Evolutionary conservation across 352 stramenopile species (phyloP).

Genomic region (Phytophthora cactorum): DNA sequence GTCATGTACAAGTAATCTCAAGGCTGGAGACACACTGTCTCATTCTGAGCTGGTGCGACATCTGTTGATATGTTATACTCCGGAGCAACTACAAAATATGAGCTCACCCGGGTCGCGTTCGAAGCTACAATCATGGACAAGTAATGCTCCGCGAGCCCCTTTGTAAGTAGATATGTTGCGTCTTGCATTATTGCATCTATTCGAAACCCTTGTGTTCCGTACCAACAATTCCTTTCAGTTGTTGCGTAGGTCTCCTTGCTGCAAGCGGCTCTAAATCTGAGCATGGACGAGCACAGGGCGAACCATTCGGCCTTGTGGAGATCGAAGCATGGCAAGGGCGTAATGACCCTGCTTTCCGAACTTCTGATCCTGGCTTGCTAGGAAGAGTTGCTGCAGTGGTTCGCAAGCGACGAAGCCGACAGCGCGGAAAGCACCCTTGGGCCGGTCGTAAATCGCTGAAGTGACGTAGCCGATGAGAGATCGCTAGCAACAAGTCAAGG

Average conservation of each 20-base stretch:
- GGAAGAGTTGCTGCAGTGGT: constrained; percentile 64
- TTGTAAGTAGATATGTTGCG: constrained; percentile 33
- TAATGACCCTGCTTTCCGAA: constrained; percentile 20
- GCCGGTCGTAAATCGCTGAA: constrained; percentile 80
- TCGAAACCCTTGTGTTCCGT: constrained; percentile 4
- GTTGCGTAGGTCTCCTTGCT: constrained; percentile 2
- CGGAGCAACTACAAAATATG: constrained; percentile 22
- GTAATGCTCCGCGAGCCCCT: constrained; percentile 10
- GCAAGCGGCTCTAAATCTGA: constrained; percentile 12
- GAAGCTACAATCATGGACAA: too few species aligned
- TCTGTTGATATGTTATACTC: constrained; percentile 31
- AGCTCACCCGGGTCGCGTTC: constrained; percentile 2
- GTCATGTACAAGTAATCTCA: constrained; percentile 38
- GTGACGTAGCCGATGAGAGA: constrained; percentile 69
- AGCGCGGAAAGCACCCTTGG: constrained; percentile 68
- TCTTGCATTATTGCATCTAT: constrained; percentile 29
- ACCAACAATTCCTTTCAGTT: not conserved
- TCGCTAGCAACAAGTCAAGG: constrained; percentile 32
- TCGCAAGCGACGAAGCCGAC: constrained; percentile 74
- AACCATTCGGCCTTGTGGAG: constrained; percentile 52
- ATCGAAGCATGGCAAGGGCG: constrained; percentile 58
- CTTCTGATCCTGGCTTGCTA: constrained; percentile 21
- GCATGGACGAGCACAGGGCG: constrained; percentile 53
- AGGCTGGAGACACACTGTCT: constrained; percentile 25
- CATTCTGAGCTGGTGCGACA: constrained; percentile 2